Evolutionary conservation across 768 basidiomycete genomes (phyloP).

Genomic region (Trametes maxima): DNA sequence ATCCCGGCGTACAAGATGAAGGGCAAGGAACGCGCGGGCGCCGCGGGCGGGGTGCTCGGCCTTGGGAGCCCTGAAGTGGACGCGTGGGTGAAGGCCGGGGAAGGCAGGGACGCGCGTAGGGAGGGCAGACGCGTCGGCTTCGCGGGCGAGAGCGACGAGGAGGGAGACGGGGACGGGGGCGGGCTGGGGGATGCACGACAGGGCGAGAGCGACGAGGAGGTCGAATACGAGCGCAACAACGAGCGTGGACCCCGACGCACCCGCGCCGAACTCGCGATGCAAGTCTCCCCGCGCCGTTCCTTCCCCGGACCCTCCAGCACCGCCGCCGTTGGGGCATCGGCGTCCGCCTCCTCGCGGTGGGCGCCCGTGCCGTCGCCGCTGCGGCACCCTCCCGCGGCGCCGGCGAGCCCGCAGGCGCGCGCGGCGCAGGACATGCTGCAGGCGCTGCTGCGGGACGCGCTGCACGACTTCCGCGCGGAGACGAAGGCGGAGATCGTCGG

Average conservation of each 20-base stretch:
- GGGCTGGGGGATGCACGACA: neutral
- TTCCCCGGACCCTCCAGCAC: constrained; percentile 33
- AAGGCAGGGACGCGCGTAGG: constrained; percentile 30
- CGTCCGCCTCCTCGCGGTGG: constrained; percentile 11
- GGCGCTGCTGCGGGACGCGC: constrained; percentile 66
- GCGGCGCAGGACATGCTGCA: constrained; percentile 63
- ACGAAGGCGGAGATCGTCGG: constrained; percentile 73
- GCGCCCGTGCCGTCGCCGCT: constrained; percentile 25
- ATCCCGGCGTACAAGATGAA: constrained; percentile 32
- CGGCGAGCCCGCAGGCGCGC: constrained; percentile 43
- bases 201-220: constrained; percentile 26
- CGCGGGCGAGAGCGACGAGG: constrained; percentile 32
- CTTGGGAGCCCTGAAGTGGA: constrained; percentile 58
- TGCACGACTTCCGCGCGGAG: constrained; percentile 74
- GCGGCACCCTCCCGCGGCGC: constrained; percentile 33
- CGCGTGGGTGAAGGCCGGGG: constrained; percentile 50
- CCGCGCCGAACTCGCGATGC: constrained; percentile 23
- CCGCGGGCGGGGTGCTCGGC: constrained; percentile 32
- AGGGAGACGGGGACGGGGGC: constrained; percentile 7
- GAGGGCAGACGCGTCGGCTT: constrained; percentile 54
- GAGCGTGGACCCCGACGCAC: neutral
- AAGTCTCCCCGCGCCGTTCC: constrained; percentile 39
- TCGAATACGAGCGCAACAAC: constrained; percentile 17
- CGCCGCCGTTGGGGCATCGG: neutral
- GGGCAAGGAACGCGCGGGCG: constrained; percentile 26